Base-by-base conservation (phyloP, 495 filamentous ascomycete genomes). In the Penicillium argentinense region DNA sequence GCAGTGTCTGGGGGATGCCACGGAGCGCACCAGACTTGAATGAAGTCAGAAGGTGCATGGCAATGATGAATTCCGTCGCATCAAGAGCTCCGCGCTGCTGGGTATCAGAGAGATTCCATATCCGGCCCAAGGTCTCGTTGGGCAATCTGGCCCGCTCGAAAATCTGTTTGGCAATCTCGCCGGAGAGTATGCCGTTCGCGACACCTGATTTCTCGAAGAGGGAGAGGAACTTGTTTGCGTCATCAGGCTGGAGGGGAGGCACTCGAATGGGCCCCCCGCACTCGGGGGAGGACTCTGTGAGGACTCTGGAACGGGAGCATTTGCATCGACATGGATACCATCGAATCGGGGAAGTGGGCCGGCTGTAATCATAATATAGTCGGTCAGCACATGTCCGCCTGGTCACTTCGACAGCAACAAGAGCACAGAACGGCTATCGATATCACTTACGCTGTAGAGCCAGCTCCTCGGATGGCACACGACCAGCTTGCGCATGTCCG, bases 31-130 rank as follows among this genome's bases (percentile, higher is more conserved):
- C 88, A 17, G 82, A 87, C 71, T 92, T 96, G 64, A 84, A 90
- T 5, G 91, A 96, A 4, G 88, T 88, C 41, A 98, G 74, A 22
- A 98, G 77, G 71, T 98, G 93, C 93, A 98, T 98, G 9, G 95
- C 92, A 56, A 98, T 93, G 56, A 97, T 86, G 64, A 98, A 98
- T 49, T 97, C 93, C 9, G 90, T 92, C 54, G 82, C 74, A 51
- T 88, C 87, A n/a, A 98, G 79, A 25, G 83, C 84, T 19, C 93
- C 95, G 41, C 91, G 82, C 63, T 96, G 89, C 62, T 96, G 88
- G 1, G 87, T 91, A 66, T 98, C 93, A 8, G 91, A 85, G 37
- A 98, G 77, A 57, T 86, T 89, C 93, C 93, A 98, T 64, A 98
- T 97, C 41, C 86, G 83, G 9, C 89, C 93, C 14, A 98, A 77